These are phyloP conservation scores for Claviceps maximensis DNA, from an alignment of 2,329 filamentous ascomycete genomes.

Conservation along the genomic window DNA sequence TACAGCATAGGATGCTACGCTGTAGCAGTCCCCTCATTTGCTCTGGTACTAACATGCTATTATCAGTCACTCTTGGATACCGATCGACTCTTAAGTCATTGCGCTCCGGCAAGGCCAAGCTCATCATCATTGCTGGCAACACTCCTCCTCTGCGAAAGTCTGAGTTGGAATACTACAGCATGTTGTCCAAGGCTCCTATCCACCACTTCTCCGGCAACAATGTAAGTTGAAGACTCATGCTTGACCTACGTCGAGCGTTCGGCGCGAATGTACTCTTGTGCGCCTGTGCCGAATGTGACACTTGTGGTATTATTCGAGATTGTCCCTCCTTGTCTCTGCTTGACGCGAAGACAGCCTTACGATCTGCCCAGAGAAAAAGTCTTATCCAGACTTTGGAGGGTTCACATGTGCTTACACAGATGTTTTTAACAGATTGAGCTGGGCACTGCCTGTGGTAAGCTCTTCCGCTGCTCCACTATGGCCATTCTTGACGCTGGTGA, in stretches of 20 bases:
- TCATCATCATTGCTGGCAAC: slow-evolving; percentile 88
- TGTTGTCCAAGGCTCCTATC: slow-evolving; percentile 86
- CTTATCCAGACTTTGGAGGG: slow-evolving; percentile 79
- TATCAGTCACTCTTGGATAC: slow-evolving; percentile 27
- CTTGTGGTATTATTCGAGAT: background rate
- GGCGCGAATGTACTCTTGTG: background rate
- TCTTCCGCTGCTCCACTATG: slow-evolving; percentile 97
- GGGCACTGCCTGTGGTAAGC: slow-evolving; percentile 95
- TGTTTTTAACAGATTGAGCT: slow-evolving; percentile 69
- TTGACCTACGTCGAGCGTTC: background rate
- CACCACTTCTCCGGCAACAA: slow-evolving; percentile 99
- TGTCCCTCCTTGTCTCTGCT: slow-evolving; percentile 1
- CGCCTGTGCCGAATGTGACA: background rate
- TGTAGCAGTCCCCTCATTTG: background rate
- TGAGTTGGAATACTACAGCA: slow-evolving; percentile 91
- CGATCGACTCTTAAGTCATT: slow-evolving; percentile 61
- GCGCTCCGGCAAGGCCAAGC: slow-evolving; percentile 94
- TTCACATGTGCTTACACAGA: slow-evolving; percentile 45
- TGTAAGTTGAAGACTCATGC: slow-evolving; percentile 58
- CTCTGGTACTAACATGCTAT: background rate
- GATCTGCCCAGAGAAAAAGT: slow-evolving; percentile 85
- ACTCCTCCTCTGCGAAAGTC: slow-evolving; percentile 95
- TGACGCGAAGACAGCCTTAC: slow-evolving; percentile 15
- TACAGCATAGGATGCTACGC: background rate
- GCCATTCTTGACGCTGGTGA: slow-evolving; percentile 93